phyloP scores from a whole-genome alignment of 2,329 filamentous ascomycete genomes.

The Scorias spongiosa region DNA sequence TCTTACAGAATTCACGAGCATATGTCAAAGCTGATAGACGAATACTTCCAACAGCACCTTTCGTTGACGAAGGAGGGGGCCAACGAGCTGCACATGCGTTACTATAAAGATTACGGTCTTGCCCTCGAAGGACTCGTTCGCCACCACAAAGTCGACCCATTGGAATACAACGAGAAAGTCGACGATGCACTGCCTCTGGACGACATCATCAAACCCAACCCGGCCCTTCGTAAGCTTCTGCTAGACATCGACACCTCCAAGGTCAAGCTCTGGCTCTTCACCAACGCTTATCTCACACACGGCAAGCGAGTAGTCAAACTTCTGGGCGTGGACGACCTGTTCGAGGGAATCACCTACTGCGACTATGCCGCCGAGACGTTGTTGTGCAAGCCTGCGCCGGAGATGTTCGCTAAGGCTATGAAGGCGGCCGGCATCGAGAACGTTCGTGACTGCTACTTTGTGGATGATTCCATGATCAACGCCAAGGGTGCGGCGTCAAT shows the following conservation, averaged over 20 bases:
- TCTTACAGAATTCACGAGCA: slow-evolving; percentile 63
- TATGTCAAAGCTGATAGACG: slow-evolving; percentile 71
- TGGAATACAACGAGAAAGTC: slow-evolving; percentile 88
- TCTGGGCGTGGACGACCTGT: slow-evolving; percentile 70
- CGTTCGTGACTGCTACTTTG: slow-evolving; percentile 70
- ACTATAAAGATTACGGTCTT: slow-evolving; percentile 93
- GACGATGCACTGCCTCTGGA: slow-evolving; percentile 89
- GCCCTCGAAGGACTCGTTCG: slow-evolving; percentile 89
- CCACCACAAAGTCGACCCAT: slow-evolving; percentile 85
- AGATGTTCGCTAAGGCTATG: slow-evolving; percentile 86
- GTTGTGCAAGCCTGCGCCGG: slow-evolving; percentile 70
- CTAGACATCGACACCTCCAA: slow-evolving; percentile 70
- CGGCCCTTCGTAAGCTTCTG: slow-evolving; percentile 58
- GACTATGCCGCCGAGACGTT: slow-evolving; percentile 64
- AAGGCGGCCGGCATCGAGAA: slow-evolving; percentile 57
- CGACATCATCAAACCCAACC: slow-evolving; percentile 63
- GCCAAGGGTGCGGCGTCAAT: slow-evolving; percentile 60
- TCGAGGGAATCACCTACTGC: slow-evolving; percentile 90
- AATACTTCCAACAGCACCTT: slow-evolving; percentile 54
- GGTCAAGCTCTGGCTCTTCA: slow-evolving; percentile 85
- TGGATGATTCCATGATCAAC: slow-evolving; percentile 82
- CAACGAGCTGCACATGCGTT: slow-evolving; percentile 71
- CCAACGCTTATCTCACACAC: slow-evolving; percentile 88
- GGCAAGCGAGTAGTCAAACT: slow-evolving; percentile 67
- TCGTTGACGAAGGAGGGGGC: slow-evolving; percentile 62